Evolutionary conservation across 805 yeast genomes (phyloP).

Genomic region (Kazachstania psychrophila): DNA sequence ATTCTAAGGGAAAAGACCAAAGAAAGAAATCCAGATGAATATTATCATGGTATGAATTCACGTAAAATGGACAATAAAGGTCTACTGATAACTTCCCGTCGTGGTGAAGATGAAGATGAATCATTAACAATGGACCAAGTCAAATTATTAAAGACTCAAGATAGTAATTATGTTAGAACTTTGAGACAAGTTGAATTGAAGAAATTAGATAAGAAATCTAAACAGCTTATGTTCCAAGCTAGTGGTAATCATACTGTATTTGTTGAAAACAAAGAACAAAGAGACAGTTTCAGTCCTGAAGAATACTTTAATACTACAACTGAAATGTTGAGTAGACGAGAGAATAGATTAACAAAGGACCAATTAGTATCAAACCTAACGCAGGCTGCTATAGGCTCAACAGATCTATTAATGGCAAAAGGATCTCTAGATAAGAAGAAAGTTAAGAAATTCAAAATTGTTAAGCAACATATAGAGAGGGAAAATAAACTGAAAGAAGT

Average conservation of each 20-base stretch:
- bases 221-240: constrained; percentile 42
- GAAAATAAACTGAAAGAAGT: constrained; percentile 59
- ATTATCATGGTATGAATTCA: constrained; percentile 84
- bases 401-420: constrained; percentile 27
- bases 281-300: constrained; percentile 53
- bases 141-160: constrained; percentile 81
- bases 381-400: constrained; percentile 7
- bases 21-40: constrained; percentile 85
- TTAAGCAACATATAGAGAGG: constrained; percentile 61
- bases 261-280: constrained; percentile 54
- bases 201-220: constrained; percentile 46
- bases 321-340: constrained; percentile 50
- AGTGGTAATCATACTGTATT: constrained; percentile 76
- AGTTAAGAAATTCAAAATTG: constrained; percentile 47
- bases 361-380: constrained; percentile 41
- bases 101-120: constrained; percentile 36
- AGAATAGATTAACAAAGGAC: constrained; percentile 56
- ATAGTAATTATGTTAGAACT: constrained; percentile 74
- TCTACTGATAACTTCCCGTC: constrained; percentile 52
- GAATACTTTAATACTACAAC: constrained; percentile 62
- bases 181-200: constrained; percentile 58
- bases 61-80: constrained; percentile 63
- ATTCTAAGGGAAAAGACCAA: constrained; percentile 63
- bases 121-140: constrained; percentile 63
- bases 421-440: constrained; percentile 44